Base-by-base conservation (phyloP, 768 basidiomycete species). In the Psilocybe tampanensis region DNA sequence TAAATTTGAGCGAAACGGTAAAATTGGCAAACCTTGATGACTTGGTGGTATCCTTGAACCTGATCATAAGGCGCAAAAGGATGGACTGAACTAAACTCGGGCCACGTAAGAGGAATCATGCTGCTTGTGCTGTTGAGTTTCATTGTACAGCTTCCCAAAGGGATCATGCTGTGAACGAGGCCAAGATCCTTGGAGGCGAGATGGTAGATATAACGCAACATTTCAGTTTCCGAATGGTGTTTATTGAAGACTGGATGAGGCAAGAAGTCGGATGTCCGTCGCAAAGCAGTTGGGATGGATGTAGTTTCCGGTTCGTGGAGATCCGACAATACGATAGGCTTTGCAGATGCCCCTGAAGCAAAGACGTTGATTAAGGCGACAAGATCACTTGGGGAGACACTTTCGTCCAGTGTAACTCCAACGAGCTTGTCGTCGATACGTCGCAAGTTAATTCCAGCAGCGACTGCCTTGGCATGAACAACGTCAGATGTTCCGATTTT, bases 81-180 rank as follows among this genome's bases (percentile, higher is more conserved):
- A 74, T 99, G 97, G 4, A 98, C 84, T 47, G 79, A 75, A 52
- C 89, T 84, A 71, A 94, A 98, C 72, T 95, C 94, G 8, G 94
- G 91, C 90, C 92, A 95, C 2, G 94, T 96, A 32, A 99, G 76
- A 2, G 96, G 95, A 42, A 94, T 89, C 95, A 98, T 98, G 65
- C 95, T 96, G 44, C 93, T 95, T 2, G 95, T 97, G 68, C 94
- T 94, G 77, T 99, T 99, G 54, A 99, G 82, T 75, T 98, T 97
- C 95, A 96, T 97, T 6, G 95, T 96, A 73, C 95, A 95, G 70
- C 93, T 95, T 55, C 95, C 95, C 2, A 95, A 84, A 12, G 93
- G 89, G 64, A 97, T 98, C 94, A 98, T 98, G 44, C 93, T 86
- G 70, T 99, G 97, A 8, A 92, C 90, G 29, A 99, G 87, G 24